These are phyloP conservation scores for Globisporangium canariense DNA, from an alignment of 352 stramenopile species.

Conservation along the genomic window DNA sequence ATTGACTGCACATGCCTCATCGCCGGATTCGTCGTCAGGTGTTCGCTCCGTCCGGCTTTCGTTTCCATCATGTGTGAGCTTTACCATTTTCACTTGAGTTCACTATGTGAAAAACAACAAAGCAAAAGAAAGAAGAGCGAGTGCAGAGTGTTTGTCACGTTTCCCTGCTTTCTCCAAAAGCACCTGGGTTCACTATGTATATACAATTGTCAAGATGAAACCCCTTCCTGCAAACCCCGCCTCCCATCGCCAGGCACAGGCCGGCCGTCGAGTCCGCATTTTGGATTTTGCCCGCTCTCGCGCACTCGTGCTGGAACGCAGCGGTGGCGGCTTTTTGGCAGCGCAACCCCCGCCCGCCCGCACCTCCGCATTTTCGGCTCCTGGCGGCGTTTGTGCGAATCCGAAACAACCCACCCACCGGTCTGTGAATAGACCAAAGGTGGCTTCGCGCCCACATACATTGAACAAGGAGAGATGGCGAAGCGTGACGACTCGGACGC, in stretches of 20 bases:
- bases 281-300: slow-evolving; percentile 39
- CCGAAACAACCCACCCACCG: neutral
- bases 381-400: neutral
- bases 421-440: neutral
- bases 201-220: slow-evolving; percentile 17
- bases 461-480: slow-evolving; percentile 20
- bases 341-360: neutral
- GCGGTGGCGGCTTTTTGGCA: neutral
- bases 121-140: neutral
- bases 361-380: neutral
- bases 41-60: too few species aligned
- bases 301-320: slow-evolving; percentile 4
- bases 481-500: slow-evolving; percentile 38
- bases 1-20: too few species aligned
- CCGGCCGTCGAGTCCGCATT: slow-evolving; percentile 20
- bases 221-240: neutral
- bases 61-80: neutral
- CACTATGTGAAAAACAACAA: neutral
- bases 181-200: slow-evolving; percentile 4
- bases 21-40: too few species aligned
- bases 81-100: slow-evolving; percentile 5
- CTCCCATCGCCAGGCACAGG: neutral
- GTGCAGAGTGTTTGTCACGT: slow-evolving; percentile 6
- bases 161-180: slow-evolving; percentile 4
- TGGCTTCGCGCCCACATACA: neutral